These are phyloP conservation scores for Hemisphaericaspora xylanilytica DNA, from an alignment of 1,139 yeast species.

Conservation along the genomic window DNA sequence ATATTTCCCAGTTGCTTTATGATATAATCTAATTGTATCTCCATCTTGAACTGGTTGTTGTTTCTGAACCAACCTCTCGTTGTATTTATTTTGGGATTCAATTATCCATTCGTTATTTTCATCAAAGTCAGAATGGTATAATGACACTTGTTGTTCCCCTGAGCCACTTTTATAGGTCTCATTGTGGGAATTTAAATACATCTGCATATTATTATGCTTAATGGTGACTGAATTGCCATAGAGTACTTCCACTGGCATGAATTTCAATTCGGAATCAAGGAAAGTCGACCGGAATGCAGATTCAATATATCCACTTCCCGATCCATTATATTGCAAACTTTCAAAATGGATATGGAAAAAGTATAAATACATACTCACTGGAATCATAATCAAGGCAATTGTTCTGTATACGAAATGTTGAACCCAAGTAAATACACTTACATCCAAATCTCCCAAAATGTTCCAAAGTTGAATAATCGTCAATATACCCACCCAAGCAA, in stretches of 20 bases:
- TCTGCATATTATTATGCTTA: slow-evolving; percentile 61
- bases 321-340: slow-evolving; percentile 46
- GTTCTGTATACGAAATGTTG: slow-evolving; percentile 32
- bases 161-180: slow-evolving; percentile 54
- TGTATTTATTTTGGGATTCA: slow-evolving; percentile 41
- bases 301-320: slow-evolving; percentile 51
- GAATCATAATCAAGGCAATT: slow-evolving; percentile 41
- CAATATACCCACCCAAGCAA: slow-evolving; percentile 49
- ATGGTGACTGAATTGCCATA: slow-evolving; percentile 68
- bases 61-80: slow-evolving; percentile 27
- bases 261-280: slow-evolving; percentile 32
- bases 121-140: slow-evolving; percentile 51
- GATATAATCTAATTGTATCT: slow-evolving; percentile 57
- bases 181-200: slow-evolving; percentile 68
- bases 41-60: slow-evolving; percentile 46
- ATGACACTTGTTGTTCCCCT: slow-evolving; percentile 65
- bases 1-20: slow-evolving; percentile 56
- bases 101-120: slow-evolving; percentile 66
- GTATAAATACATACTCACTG: slow-evolving; percentile 48
- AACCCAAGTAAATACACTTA: slow-evolving; percentile 29
- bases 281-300: slow-evolving; percentile 59
- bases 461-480: slow-evolving; percentile 51
- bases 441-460: slow-evolving; percentile 53
- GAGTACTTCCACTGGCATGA: slow-evolving; percentile 50
- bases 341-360: slow-evolving; percentile 51